Evolutionary conservation across 371 early-diverging fungal genomes (phyloP), one percentile per base, ranked within the genome.

Genomic region (Mucor saturninus): DNA sequence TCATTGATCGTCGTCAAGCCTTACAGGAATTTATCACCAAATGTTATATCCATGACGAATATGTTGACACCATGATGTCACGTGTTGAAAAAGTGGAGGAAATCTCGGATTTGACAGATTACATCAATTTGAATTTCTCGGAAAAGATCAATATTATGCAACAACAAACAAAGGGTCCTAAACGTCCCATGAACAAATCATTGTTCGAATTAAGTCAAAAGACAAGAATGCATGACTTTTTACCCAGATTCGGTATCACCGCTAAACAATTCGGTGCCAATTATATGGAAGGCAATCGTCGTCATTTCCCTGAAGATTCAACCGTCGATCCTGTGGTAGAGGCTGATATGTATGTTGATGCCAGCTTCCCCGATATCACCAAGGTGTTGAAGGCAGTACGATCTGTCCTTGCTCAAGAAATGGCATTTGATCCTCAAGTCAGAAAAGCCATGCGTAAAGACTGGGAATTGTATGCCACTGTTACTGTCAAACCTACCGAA

Each of bases 371-470:
- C 13, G 87, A 84, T 29, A 67, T 86, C 0, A 79, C 82, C 32
- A 54, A 69, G 28, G 94, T 91, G 3, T 72, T 93, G 45, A 79
- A 86, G 48, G 89, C 90, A 30, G 91, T 90, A 2, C 87, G 86
- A 54, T 76, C 71, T 50, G 86, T 93, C 67, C 69, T 94, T 28
- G 89, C 93, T 0, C 88, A 87, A 29, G 89, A 91, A 62, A 82
- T 98, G 42, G 87, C 91, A 0, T 79, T 83, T 26, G 95, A 97
- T 65, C 97, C 97, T 7, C 86, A 80, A 56, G 83, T 98, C 8
- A 83, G 95, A 31, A 86, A 87, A n/a, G 89, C 88, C 35, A 80
- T 96, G 57, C 91, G 98, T 15, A 72, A 75, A 38, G 87, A 88
- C 31, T 94, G 90, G 77, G 85, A 85, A 55, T 65, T 64, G 9